Conservation (phyloP, 2,329 filamentous ascomycete genomes). For the Epichloe uncinata region DNA sequence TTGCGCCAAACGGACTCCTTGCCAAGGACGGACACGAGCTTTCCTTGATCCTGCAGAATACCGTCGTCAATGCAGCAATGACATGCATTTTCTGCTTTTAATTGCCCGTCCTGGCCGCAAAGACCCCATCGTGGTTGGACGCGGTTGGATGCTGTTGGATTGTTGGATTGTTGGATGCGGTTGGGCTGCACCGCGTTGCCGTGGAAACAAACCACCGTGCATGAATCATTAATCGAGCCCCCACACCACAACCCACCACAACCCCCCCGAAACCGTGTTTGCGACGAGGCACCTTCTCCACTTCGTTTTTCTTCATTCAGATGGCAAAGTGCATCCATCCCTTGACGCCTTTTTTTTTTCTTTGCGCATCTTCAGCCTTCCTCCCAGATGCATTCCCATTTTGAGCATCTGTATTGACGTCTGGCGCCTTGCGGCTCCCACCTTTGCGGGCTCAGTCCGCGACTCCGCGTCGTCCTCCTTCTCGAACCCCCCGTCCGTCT, state of each 20-base stretch:
- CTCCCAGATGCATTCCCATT: conserved; percentile 15
- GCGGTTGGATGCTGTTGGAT: too few relatives aligned
- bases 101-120: too few relatives aligned
- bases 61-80: background rate
- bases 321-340: background rate
- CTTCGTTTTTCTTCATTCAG: background rate
- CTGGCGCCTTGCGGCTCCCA: conserved; percentile 1
- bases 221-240: background rate
- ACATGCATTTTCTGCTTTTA: background rate
- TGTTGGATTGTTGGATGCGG: too few relatives aligned
- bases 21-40: background rate
- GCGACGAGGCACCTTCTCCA: background rate
- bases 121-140: background rate
- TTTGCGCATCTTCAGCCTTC: background rate
- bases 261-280: background rate
- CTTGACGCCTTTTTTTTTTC: background rate
- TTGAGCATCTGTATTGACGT: conserved; percentile 18
- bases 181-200: conserved; percentile 2
- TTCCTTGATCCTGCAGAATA: background rate
- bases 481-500: background rate
- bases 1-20: background rate
- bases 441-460: background rate
- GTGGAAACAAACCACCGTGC: conserved; percentile 4
- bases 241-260: too few relatives aligned
- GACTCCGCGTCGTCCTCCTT: background rate